Percentiles rank a stretch among this genome's conserved stretches.
These are phyloP conservation scores for Monosporascus sp. DNA, from an alignment of 2,329 filamentous ascomycete genomes.

Conservation along the genomic window DNA sequence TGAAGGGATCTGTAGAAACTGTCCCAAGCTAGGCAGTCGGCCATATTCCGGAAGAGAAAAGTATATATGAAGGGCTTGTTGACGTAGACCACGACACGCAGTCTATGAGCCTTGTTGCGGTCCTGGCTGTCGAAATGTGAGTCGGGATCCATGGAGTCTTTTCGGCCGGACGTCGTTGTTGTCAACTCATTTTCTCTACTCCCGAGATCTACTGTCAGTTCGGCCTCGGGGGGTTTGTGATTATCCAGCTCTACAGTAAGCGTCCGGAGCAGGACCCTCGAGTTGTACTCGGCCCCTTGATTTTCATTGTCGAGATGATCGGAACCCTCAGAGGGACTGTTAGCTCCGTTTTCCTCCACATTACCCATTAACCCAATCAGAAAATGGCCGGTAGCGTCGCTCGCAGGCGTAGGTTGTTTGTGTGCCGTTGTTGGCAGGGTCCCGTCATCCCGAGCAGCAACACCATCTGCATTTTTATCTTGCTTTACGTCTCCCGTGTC, in stretches of 20 bases:
- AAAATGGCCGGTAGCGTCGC: constrained; percentile 41
- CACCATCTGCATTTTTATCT: constrained; percentile 3
- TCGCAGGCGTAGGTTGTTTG: constrained; percentile 2
- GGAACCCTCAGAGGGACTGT: constrained; percentile 25
- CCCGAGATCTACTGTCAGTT: constrained; percentile 40
- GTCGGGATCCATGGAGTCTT: constrained; percentile 12
- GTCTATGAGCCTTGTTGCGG: constrained; percentile 46
- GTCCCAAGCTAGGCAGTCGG: constrained; percentile 52
- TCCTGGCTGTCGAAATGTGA: constrained; percentile 41
- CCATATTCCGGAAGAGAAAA: constrained; percentile 62
- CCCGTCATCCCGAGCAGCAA: constrained; percentile 6
- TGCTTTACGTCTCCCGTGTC: constrained; percentile 9
- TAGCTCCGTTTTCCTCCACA: constrained; percentile 41
- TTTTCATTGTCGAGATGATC: constrained; percentile 17
- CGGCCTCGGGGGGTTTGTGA: constrained; percentile 35
- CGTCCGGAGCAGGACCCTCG: constrained; percentile 58
- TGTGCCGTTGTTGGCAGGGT: not conserved
- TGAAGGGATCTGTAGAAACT: constrained; percentile 55
- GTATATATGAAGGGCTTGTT: constrained; percentile 72
- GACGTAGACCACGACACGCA: constrained; percentile 68
- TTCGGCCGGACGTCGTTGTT: constrained; percentile 9
- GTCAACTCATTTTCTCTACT: constrained; percentile 29
- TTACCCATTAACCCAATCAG: constrained; percentile 65
- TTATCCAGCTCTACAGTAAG: constrained; percentile 59
- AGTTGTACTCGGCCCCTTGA: constrained; percentile 36